phyloP scores from a whole-genome alignment of 139 green algal genomes.

The Coelastrella sp. region DNA sequence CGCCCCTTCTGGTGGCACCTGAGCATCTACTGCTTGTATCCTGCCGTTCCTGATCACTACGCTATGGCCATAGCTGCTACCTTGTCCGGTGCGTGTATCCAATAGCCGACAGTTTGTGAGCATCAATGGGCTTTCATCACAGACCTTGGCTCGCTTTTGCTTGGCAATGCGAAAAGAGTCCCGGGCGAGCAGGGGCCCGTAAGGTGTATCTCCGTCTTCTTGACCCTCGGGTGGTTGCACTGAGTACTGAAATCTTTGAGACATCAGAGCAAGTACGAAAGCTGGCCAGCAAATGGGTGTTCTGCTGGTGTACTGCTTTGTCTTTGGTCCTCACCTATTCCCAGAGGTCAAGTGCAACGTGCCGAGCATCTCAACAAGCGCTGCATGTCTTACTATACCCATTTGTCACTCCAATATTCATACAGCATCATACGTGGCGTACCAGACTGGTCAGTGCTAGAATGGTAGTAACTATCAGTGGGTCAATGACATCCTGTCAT shows the following conservation, averaged over 20 bases:
- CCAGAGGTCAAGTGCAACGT: too few species aligned
- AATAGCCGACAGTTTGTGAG: constrained; percentile 37
- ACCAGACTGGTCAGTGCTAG: too few species aligned
- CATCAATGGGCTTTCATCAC: constrained; percentile 7
- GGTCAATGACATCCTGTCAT: too few species aligned
- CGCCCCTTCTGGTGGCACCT: constrained; percentile 17
- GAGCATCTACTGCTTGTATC: constrained; percentile 23
- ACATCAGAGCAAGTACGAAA: background rate
- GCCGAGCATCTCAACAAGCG: too few species aligned
- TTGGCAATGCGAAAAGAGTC: constrained; percentile 29
- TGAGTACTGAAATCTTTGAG: background rate
- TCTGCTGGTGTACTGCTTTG: too few species aligned
- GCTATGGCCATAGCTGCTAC: constrained; percentile 24
- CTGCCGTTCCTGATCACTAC: constrained; percentile 5
- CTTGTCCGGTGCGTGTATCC: background rate
- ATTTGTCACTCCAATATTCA: too few species aligned
- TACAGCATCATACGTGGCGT: too few species aligned
- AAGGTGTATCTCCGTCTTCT: background rate
- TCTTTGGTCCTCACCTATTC: too few species aligned
- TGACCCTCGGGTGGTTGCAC: background rate
- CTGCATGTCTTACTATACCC: too few species aligned
- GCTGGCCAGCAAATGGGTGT: background rate
- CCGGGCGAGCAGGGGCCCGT: constrained; percentile 4
- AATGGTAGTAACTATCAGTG: too few species aligned
- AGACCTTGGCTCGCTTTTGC: background rate